phyloP scores from a whole-genome alignment of 2,329 filamentous ascomycete species.

The Hypoxylon sp. region DNA sequence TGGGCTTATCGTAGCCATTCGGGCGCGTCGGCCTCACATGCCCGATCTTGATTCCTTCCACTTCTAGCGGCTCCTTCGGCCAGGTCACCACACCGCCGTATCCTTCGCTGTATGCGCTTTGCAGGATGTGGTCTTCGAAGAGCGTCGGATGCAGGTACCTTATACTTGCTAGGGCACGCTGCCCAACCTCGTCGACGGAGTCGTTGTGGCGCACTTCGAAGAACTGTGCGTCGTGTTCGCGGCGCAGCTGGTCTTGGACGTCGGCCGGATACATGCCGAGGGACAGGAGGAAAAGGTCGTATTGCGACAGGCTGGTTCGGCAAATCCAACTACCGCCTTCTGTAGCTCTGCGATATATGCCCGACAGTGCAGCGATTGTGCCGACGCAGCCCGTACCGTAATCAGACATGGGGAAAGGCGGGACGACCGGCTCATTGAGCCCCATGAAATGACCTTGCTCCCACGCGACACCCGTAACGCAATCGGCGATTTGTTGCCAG shows the following conservation, averaged over 20 bases:
- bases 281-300: conserved; percentile 54
- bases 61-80: conserved; percentile 61
- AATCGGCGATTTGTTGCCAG: conserved; percentile 67
- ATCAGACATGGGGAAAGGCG: conserved; percentile 73
- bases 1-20: conserved; percentile 69
- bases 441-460: conserved; percentile 57
- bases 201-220: conserved; percentile 68
- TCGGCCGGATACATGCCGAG: conserved; percentile 62
- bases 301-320: conserved; percentile 54
- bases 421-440: conserved; percentile 71
- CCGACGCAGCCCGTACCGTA: conserved; percentile 55
- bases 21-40: conserved; percentile 60
- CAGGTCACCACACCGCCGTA: conserved; percentile 58
- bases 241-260: conserved; percentile 62
- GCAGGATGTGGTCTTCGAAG: conserved; percentile 50
- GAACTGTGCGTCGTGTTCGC: conserved; percentile 64
- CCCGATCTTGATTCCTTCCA: conserved; percentile 61
- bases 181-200: conserved; percentile 70
- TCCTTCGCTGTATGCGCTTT: conserved; percentile 50
- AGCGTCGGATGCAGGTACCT: conserved; percentile 55
- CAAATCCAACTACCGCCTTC: conserved; percentile 54
- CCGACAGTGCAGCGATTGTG: conserved; percentile 53
- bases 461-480: conserved; percentile 55
- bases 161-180: conserved; percentile 66
- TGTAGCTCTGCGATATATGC: conserved; percentile 52